phyloP scores from a whole-genome alignment of 306 rosid genomes.

The Dalbergia cultrata region DNA sequence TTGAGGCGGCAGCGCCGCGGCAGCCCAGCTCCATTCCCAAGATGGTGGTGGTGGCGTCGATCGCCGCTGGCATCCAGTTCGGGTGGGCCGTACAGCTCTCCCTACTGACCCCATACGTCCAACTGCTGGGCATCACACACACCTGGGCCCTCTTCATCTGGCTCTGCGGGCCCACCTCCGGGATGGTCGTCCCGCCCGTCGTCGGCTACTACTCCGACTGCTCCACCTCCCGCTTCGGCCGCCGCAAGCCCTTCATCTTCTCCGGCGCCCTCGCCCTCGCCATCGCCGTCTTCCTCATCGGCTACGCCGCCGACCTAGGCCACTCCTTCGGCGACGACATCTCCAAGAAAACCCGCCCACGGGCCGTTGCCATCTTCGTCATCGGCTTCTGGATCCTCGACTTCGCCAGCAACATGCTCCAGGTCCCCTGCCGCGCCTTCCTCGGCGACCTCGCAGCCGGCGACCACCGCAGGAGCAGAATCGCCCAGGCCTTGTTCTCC shows the following conservation, averaged over 20 bases:
- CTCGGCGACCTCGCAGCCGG: slow-evolving; percentile 68
- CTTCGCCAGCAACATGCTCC: slow-evolving; percentile 80
- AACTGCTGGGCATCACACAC: slow-evolving; percentile 77
- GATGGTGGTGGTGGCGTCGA: slow-evolving; percentile 64
- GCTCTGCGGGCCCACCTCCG: slow-evolving; percentile 89
- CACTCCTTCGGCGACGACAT: slow-evolving; percentile 56
- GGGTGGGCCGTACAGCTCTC: slow-evolving; percentile 93
- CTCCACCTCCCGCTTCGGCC: slow-evolving; percentile 76
- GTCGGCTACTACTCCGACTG: slow-evolving; percentile 84
- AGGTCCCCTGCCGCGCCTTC: slow-evolving; percentile 75
- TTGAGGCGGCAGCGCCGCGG: neutral
- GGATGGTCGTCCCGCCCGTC: slow-evolving; percentile 75
- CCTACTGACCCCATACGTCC: slow-evolving; percentile 74
- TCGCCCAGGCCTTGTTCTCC: slow-evolving; percentile 55
- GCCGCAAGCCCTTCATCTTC: slow-evolving; percentile 76
- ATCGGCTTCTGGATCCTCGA: slow-evolving; percentile 76
- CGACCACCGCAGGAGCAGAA: slow-evolving; percentile 54
- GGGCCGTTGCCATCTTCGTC: slow-evolving; percentile 58
- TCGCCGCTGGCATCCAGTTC: slow-evolving; percentile 82
- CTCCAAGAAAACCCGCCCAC: slow-evolving; percentile 29
- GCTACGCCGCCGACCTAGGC: slow-evolving; percentile 82
- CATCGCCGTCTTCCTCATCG: slow-evolving; percentile 68
- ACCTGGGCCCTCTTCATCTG: slow-evolving; percentile 76
- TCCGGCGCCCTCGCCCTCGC: slow-evolving; percentile 54
- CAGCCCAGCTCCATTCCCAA: slow-evolving; percentile 36